phyloP scores from a whole-genome alignment of 495 filamentous ascomycete species.

The Penicillium paradoxum region DNA sequence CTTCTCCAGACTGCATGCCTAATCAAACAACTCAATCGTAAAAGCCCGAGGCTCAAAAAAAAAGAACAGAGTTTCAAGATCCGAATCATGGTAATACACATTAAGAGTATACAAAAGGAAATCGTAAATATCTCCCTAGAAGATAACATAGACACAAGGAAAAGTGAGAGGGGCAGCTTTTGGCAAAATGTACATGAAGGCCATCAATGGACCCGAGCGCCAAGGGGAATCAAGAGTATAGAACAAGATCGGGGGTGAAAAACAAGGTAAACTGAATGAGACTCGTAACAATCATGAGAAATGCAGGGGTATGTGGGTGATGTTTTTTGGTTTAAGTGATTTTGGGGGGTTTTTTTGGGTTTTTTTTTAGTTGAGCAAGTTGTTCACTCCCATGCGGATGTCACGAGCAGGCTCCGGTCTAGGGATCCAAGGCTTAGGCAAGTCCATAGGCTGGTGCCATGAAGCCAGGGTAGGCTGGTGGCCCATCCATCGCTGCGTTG shows the following conservation, averaged over 20 bases:
- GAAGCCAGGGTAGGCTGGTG: constrained; percentile 25
- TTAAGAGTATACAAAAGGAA: constrained; percentile 35
- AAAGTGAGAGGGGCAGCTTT: constrained; percentile 18
- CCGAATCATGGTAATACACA: constrained; percentile 34
- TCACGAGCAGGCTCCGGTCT: constrained; percentile 32
- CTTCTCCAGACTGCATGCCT: not conserved
- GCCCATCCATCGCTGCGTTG: constrained; percentile 33
- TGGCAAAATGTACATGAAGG: constrained; percentile 31
- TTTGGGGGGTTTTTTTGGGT: not conserved
- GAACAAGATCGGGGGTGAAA: constrained; percentile 17
- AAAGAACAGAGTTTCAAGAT: constrained; percentile 18
- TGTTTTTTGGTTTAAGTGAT: not conserved
- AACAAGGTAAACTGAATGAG: constrained; percentile 4
- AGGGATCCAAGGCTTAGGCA: constrained; percentile 22
- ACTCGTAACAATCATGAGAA: constrained; percentile 13
- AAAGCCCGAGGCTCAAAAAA: constrained; percentile 12
- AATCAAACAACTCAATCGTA: constrained; percentile 3
- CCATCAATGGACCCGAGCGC: constrained; percentile 7
- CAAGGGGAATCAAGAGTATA: constrained; percentile 22
- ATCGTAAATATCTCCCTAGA: constrained; percentile 18
- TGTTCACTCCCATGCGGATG: constrained; percentile 42
- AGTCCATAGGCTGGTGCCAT: constrained; percentile 27
- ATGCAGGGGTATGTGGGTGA: not conserved
- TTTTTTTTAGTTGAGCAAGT: constrained; percentile 32
- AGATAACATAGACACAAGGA: constrained; percentile 21